These are phyloP conservation scores for Fistulinella prunicolor DNA, from an alignment of 768 basidiomycete genomes.

Conservation along the genomic window DNA sequence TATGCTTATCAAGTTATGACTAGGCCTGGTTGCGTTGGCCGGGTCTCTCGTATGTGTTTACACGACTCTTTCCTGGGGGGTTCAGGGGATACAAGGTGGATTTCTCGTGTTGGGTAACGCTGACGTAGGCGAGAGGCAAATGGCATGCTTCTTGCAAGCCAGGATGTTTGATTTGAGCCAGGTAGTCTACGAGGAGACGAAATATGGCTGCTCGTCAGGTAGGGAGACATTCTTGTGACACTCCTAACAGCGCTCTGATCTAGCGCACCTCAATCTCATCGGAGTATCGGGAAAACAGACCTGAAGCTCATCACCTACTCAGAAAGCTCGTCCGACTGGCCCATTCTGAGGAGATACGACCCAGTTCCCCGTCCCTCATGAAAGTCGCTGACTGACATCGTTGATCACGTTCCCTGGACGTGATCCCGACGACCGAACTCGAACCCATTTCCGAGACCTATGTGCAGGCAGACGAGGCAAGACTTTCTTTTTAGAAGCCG, in stretches of 20 bases:
- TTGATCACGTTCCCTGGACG: constrained; percentile 79
- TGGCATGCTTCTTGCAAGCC: background rate
- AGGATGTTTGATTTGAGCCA: background rate
- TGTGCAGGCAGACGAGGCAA: constrained; percentile 92
- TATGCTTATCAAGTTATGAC: background rate
- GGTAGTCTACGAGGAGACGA: constrained; percentile 87
- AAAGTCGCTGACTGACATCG: background rate
- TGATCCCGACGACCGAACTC: constrained; percentile 92
- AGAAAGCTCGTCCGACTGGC: constrained; percentile 72
- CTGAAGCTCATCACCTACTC: constrained; percentile 93
- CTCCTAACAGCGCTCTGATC: constrained; percentile 2
- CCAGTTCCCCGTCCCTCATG: background rate
- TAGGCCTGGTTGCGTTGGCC: constrained; percentile 88
- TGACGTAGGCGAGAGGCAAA: constrained; percentile 94
- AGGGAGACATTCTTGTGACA: constrained; percentile 6
- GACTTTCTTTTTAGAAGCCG: constrained; percentile 9
- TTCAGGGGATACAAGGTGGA: constrained; percentile 77
- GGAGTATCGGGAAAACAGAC: constrained; percentile 98
- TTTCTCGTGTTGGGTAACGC: constrained; percentile 95
- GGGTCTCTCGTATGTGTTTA: constrained; percentile 95
- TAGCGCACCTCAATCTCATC: constrained; percentile 97
- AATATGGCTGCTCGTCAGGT: constrained; percentile 96
- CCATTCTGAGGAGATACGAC: constrained; percentile 70
- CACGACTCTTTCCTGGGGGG: constrained; percentile 93
- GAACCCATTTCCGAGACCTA: constrained; percentile 94